A percentile compares a stretch with the other conserved stretches of the same genome.
Evolutionary conservation across 176 grass and related monocot species (phyloP).

Genomic region (Neostapfia colusana): DNA sequence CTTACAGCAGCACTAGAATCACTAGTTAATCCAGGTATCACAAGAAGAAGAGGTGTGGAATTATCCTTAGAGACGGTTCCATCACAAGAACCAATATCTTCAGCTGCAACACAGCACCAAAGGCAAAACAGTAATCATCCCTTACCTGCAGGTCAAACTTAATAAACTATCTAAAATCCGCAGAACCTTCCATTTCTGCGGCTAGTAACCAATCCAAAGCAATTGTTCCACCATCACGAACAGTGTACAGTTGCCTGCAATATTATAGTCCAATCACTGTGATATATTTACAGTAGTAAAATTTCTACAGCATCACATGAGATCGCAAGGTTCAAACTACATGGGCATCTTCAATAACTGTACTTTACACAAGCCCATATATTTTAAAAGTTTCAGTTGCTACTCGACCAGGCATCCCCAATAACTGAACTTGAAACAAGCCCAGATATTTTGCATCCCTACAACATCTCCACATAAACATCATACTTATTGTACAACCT

Average conservation of each 20-base stretch:
- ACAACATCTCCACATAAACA: not conserved
- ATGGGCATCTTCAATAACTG: not conserved
- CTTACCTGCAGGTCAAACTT: conserved; percentile 31
- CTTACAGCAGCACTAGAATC: conserved; percentile 92
- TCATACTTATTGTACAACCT: not conserved
- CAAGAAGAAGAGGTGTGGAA: conserved; percentile 66
- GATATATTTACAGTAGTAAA: not conserved
- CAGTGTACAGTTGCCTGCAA: conserved; percentile 79
- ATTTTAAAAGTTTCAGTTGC: not conserved
- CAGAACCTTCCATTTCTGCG: conserved; percentile 62
- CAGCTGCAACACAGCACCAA: conserved; percentile 46
- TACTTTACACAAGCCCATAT: not conserved
- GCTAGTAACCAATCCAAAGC: conserved; percentile 92
- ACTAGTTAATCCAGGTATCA: conserved; percentile 90
- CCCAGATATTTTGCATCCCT: not conserved
- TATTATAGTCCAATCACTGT: conserved; percentile 12
- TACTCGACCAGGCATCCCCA: not conserved
- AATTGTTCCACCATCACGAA: conserved; percentile 78
- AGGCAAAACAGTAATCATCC: conserved; percentile 12
- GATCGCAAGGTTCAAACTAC: not conserved
- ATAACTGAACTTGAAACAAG: conserved; percentile 1
- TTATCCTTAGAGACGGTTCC: conserved; percentile 63
- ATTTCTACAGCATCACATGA: not conserved
- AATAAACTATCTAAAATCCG: conserved; percentile 20
- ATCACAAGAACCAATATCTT: conserved; percentile 37